Conservation (phyloP, 1,284 basidiomycete species). For the Sanghuangporus baumii region DNA sequence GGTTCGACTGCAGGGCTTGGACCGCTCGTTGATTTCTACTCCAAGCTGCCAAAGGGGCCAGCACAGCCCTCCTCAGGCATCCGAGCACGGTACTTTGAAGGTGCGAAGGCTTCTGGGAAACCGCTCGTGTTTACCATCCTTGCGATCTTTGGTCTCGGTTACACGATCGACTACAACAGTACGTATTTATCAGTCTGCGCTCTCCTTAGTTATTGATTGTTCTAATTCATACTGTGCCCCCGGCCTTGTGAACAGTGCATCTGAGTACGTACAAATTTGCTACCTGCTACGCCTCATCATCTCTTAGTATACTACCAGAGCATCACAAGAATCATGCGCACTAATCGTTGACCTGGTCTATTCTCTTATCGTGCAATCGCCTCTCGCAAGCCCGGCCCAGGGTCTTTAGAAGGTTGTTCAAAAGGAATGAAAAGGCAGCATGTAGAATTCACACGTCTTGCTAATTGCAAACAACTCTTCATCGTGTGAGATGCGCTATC, state of each 20-base stretch:
- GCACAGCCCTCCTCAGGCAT: slow-evolving; percentile 61
- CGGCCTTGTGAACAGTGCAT: slow-evolving; percentile 49
- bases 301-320: slow-evolving; percentile 40
- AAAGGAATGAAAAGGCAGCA: not conserved
- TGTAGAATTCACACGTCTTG: not conserved
- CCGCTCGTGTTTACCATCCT: slow-evolving; percentile 72
- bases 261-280: slow-evolving; percentile 50
- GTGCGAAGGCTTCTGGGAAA: slow-evolving; percentile 77
- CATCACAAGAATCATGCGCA: slow-evolving; percentile 87
- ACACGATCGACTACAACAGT: slow-evolving; percentile 91
- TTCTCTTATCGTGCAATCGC: not conserved
- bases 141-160: slow-evolving; percentile 77
- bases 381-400: not conserved
- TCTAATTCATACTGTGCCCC: slow-evolving; percentile 13
- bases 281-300: not conserved
- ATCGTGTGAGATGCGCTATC: not conserved
- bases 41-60: slow-evolving; percentile 80
- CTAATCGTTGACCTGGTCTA: slow-evolving; percentile 29
- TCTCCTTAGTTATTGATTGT: slow-evolving; percentile 3
- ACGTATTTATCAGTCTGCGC: slow-evolving; percentile 33
- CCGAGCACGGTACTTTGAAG: slow-evolving; percentile 77
- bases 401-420: not conserved
- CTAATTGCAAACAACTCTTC: not conserved
- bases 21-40: slow-evolving; percentile 91
- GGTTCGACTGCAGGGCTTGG: slow-evolving; percentile 77